Base-by-base conservation (phyloP, 2,329 filamentous ascomycete genomes). In the Penicillium sp. region DNA sequence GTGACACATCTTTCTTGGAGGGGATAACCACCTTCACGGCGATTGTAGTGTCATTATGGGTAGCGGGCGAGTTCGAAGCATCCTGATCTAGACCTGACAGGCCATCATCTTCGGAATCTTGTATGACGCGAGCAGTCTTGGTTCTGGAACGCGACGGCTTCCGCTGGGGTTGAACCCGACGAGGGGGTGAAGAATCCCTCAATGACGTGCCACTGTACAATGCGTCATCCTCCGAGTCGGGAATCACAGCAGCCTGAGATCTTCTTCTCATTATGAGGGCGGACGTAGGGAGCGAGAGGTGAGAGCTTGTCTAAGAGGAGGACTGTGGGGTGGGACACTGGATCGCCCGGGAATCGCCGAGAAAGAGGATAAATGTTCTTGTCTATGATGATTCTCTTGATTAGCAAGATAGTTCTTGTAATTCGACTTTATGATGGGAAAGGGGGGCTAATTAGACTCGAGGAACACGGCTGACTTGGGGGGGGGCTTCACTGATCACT, bases 1-100 rank as follows among this genome's bases (percentile, higher is more conserved):
- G 45, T 14, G 70, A 63, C 12, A 61, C 55, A 55, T 61, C 43
- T 25, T 71, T 72, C 53, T 66, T 70, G 10, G 65, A 38, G 0
- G 74, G 71, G 2, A 74, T 73, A 20, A 71, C 71, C 56, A 76
- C 74, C 58, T 73, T 69, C 15, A 67, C 12, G 10, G 37, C 38
- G 38, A 42, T 14, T 28, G 35, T 22, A 20, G 22, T 14, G n/a
- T 17, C 25, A 37, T 22, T 31, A 34, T 14, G 22, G n/a, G 35
- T 42, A 37, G 55, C 37, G n/a, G 47, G 39, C 10, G 41, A 47
- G 22, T 58, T 38, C 12, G 57, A 50, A 10, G 43, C 3, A 58
- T 62, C 57, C 37, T 58, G 41, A 39, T 59, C 52, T 52, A 41
- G 22, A 64, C 22, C 10, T 11, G 38, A 64, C 31, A 58, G 52